Evolutionary conservation across 768 basidiomycete species (phyloP).

Genomic region (Boletus bicolor): DNA sequence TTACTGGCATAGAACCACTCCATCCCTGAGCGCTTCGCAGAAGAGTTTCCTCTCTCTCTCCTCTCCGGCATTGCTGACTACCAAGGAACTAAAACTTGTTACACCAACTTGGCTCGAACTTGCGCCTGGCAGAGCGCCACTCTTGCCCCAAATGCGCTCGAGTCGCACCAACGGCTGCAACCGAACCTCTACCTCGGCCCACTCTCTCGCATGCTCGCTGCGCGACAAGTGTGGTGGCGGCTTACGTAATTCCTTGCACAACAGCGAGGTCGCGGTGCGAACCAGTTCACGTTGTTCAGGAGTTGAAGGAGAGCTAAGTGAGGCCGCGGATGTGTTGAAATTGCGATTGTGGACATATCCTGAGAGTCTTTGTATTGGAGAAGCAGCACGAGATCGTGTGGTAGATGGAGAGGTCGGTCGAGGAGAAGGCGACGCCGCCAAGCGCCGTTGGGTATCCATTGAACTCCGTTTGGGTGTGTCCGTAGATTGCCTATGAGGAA

Average conservation of each 20-base stretch:
- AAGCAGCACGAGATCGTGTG: constrained; percentile 42
- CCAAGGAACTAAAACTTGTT: constrained; percentile 31
- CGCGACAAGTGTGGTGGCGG: constrained; percentile 56
- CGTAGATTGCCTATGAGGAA: constrained; percentile 33
- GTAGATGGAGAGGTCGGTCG: constrained; percentile 42
- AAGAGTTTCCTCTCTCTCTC: constrained; percentile 75
- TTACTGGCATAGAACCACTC: constrained; percentile 87
- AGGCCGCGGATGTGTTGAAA: constrained; percentile 58
- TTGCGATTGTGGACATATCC: constrained; percentile 53
- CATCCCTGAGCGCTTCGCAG: constrained; percentile 75
- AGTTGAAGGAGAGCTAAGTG: constrained; percentile 46
- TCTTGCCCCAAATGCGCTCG: constrained; percentile 77
- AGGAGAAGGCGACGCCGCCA: constrained; percentile 29
- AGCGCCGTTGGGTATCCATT: constrained; percentile 27
- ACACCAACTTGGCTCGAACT: constrained; percentile 40
- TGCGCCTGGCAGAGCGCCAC: constrained; percentile 41
- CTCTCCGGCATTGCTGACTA: constrained; percentile 54
- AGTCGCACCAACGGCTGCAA: constrained; percentile 57
- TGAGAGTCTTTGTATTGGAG: constrained; percentile 41
- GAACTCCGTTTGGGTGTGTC: constrained; percentile 17
- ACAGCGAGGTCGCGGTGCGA: constrained; percentile 56
- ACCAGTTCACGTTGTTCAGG: constrained; percentile 67
- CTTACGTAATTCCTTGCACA: constrained; percentile 64
- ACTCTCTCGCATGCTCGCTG: constrained; percentile 53
- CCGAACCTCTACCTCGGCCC: constrained; percentile 74